Conservation (phyloP, 106 monocot species). For the Agapanthus africanus region DNA sequence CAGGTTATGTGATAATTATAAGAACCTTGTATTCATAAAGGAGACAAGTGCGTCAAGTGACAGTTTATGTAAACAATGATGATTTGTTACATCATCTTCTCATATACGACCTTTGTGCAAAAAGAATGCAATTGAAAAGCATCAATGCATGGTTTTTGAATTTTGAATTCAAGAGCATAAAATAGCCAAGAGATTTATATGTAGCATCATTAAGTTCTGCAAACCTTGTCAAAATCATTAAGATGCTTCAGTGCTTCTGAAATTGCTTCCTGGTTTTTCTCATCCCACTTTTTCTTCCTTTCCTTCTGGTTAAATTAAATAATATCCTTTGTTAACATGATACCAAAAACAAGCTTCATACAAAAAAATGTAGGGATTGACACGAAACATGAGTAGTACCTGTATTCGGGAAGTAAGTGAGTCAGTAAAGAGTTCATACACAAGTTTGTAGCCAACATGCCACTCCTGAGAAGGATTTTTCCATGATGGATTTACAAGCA, state of each 20-base stretch:
- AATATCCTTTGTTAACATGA: too few species aligned
- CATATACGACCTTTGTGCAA: not conserved
- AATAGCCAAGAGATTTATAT: not conserved
- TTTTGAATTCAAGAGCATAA: not conserved
- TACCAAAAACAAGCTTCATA: too few species aligned
- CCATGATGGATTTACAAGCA: slow-evolving; percentile 78
- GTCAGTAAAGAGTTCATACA: slow-evolving; percentile 87
- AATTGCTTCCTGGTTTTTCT: slow-evolving; percentile 91
- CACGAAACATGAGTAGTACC: slow-evolving; percentile 38
- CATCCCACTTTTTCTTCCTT: slow-evolving; percentile 92
- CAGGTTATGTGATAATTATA: not conserved
- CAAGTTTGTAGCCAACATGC: slow-evolving; percentile 94
- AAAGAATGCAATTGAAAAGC: not conserved
- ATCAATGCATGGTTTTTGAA: not conserved
- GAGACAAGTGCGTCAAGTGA: not conserved
- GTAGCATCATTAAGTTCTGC: slow-evolving; percentile 1
- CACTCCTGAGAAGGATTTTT: slow-evolving; percentile 91
- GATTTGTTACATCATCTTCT: not conserved
- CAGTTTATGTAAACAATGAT: not conserved
- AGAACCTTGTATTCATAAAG: not conserved
- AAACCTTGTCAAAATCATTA: slow-evolving; percentile 92
- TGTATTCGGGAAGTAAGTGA: slow-evolving; percentile 65
- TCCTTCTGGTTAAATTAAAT: slow-evolving; percentile 56
- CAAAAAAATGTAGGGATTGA: too few species aligned
- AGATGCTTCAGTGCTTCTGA: slow-evolving; percentile 62